Evolutionary conservation across 768 basidiomycete species (phyloP), one percentile per base, ranked within the genome.

Genomic region (Amanita polypyramis): DNA sequence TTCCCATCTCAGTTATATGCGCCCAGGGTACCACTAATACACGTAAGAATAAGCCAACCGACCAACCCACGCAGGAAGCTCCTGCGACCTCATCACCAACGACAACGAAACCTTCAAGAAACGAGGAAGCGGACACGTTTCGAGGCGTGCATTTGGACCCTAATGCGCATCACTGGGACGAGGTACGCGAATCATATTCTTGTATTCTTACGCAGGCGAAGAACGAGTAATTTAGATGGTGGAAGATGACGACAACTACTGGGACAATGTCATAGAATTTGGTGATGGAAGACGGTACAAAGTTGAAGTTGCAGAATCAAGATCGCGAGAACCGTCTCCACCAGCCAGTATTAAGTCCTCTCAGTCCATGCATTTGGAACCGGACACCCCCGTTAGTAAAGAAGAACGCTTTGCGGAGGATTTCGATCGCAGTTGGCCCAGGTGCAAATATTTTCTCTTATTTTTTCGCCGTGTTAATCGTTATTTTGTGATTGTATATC

Each of bases 141-240:
- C 77, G 93, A 33, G 94, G 94, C 0, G 82, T 91, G 1, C 93
- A 98, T 63, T 68, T 97, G 40, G 84, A 96, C 65, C 89, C 93
- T 42, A 94, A 94, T 56, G 81, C 87, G 2, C 87, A 92, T 60
- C 93, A 97, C 60, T 99, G 96, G 96, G 96, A 97, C 56, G 93
- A 96, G 76, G 94, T 97, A 53, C 52, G 86, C 65, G 34, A 30
- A 40, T 51, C 23, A 39, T 10, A 4, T 55, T 52, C 17, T 14
- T 45, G 47, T 7, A 47, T 49, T 30, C 41, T 19, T 21, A 41
- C 27, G 9, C 45, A 29, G 38, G 12, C 51, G 30, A 15, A n/a
- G 21, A 9, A 37, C 54, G 6, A 50, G 38, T 39, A 32, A 6
- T 47, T 40, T 58, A 90, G 86, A 86, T 90, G 76, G 85, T 85